These are phyloP conservation scores for Hansenula anomala DNA, from an alignment of 1,139 yeast genomes.

Conservation along the genomic window DNA sequence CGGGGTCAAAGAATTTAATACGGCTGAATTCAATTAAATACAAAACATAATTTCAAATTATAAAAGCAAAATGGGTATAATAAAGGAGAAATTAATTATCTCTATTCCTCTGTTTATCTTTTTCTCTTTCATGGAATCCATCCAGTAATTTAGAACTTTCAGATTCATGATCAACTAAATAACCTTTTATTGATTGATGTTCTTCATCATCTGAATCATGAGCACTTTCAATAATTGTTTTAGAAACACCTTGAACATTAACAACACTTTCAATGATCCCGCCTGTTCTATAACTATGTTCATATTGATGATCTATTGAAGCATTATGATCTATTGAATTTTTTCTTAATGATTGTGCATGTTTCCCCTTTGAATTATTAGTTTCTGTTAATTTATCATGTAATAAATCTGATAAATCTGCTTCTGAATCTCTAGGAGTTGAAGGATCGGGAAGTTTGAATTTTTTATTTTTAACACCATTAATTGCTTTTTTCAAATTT, in stretches of 20 bases:
- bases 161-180: constrained; percentile 2
- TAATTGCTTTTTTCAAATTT: too few relatives aligned
- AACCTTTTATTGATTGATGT: neutral
- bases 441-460: too few relatives aligned
- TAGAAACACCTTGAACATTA: constrained; percentile 78
- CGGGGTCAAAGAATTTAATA: too few relatives aligned
- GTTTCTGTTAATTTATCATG: neutral
- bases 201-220: constrained; percentile 24
- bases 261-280: constrained; percentile 84
- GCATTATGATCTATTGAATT: neutral
- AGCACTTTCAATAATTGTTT: constrained; percentile 68
- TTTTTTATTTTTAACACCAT: neutral
- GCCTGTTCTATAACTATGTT: constrained; percentile 37
- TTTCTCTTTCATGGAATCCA: too few relatives aligned
- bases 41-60: too few relatives aligned
- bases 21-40: too few relatives aligned
- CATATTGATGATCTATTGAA: neutral
- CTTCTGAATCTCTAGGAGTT: too few relatives aligned
- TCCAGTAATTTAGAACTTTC: neutral
- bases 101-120: too few relatives aligned
- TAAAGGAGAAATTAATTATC: too few relatives aligned
- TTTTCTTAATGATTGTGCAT: neutral
- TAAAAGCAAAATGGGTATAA: too few relatives aligned
- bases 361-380: neutral
- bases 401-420: constrained; percentile 13